Evolutionary conservation across 2,329 filamentous ascomycete genomes (phyloP).

Genomic region (Colletotrichum musae): DNA sequence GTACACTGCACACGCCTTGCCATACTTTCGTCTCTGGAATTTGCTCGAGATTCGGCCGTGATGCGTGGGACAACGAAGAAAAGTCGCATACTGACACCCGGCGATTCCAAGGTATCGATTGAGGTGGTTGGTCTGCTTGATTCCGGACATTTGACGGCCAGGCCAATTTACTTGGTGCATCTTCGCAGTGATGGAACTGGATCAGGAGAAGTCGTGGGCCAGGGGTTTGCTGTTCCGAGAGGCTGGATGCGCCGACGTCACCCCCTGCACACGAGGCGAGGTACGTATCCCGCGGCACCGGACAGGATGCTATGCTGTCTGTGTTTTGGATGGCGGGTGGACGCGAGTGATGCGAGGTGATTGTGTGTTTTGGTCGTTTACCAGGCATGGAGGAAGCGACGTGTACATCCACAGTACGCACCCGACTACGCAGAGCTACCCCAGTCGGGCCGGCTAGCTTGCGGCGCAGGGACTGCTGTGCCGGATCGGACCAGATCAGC

Average conservation of each 20-base stretch:
- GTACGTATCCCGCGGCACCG: not conserved
- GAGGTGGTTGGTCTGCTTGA: no score
- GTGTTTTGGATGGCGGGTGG: not conserved
- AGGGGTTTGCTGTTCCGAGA: constrained; percentile 23
- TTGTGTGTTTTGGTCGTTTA: not conserved
- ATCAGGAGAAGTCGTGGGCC: constrained; percentile 11
- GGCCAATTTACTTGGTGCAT: no score
- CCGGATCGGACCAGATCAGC: not conserved
- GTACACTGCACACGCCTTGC: no score
- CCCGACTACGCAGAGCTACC: not conserved
- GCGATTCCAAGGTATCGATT: no score
- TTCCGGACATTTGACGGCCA: no score
- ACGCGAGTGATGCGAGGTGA: not conserved
- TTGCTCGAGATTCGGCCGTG: no score
- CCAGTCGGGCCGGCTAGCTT: not conserved
- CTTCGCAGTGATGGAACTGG: not conserved
- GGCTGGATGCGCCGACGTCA: constrained; percentile 33
- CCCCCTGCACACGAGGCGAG: constrained; percentile 19
- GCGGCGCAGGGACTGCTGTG: not conserved
- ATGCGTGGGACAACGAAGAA: no score
- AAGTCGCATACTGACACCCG: no score
- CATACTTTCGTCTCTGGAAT: no score
- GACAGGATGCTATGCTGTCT: not conserved
- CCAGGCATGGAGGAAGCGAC: not conserved
- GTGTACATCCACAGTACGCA: not conserved